Conservation (phyloP, 2,329 filamentous ascomycete genomes). For the Aspergillus japonicus region DNA sequence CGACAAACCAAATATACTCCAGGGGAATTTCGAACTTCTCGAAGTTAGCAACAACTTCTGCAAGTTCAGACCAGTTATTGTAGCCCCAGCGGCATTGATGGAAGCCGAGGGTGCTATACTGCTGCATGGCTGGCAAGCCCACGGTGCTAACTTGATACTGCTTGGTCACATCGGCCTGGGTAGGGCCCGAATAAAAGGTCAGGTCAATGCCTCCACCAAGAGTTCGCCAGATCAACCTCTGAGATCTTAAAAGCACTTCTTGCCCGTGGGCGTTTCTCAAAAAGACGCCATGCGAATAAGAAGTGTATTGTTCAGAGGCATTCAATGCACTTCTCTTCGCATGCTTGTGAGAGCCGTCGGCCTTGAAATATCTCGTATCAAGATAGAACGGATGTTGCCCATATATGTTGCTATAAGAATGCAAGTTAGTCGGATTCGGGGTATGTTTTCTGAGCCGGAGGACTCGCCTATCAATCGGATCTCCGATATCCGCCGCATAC, state of each 20-base stretch:
- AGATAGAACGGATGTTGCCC: constrained; percentile 76
- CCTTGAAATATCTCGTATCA: constrained; percentile 72
- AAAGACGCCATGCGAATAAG: constrained; percentile 74
- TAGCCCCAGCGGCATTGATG: constrained; percentile 87
- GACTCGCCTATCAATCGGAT: constrained; percentile 47
- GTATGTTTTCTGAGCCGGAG: background rate
- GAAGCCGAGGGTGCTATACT: constrained; percentile 78
- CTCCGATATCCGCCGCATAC: constrained; percentile 67
- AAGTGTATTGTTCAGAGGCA: constrained; percentile 57
- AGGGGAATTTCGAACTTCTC: constrained; percentile 57
- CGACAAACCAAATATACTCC: constrained; percentile 48
- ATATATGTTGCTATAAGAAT: constrained; percentile 61
- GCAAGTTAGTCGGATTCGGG: background rate
- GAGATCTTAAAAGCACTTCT: constrained; percentile 65
- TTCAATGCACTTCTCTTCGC: constrained; percentile 55
- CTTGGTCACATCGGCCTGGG: constrained; percentile 65
- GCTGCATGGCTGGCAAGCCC: constrained; percentile 73
- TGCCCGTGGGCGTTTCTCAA: constrained; percentile 74
- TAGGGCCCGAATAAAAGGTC: constrained; percentile 75
- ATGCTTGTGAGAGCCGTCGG: constrained; percentile 53
- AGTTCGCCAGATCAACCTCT: constrained; percentile 69
- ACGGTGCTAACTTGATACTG: constrained; percentile 67
- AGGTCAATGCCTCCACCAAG: constrained; percentile 76
- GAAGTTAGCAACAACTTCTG: constrained; percentile 57
- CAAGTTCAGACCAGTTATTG: constrained; percentile 66